These are phyloP conservation scores for Stentor roeselii DNA, from an alignment of 73 alveolate genomes.

Conservation along the genomic window DNA sequence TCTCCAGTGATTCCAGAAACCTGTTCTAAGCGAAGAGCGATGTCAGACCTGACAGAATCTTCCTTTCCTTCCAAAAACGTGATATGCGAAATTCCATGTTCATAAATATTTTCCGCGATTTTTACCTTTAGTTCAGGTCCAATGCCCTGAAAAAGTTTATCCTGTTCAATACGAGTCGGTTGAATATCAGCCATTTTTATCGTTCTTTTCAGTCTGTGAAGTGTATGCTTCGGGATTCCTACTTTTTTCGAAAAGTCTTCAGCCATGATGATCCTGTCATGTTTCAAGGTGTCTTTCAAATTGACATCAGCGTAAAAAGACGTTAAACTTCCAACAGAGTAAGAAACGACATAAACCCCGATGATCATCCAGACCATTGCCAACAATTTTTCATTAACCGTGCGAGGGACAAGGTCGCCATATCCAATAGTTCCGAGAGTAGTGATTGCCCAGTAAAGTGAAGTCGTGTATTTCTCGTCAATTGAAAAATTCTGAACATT, in stretches of 20 bases:
- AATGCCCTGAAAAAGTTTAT: neutral
- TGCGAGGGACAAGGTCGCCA: slow-evolving; percentile 64
- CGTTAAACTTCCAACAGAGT: slow-evolving; percentile 58
- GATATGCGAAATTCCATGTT: neutral
- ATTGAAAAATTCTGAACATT: slow-evolving; percentile 35
- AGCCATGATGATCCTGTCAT: slow-evolving; percentile 36
- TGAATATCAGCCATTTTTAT: too few relatives aligned
- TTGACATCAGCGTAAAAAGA: slow-evolving; percentile 51
- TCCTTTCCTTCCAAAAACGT: neutral
- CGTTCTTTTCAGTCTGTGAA: neutral
- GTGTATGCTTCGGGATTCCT: neutral
- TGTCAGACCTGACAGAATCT: neutral
- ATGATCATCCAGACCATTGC: slow-evolving; percentile 67
- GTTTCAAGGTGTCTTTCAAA: slow-evolving; percentile 32
- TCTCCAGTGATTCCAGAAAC: neutral
- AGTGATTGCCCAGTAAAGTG: slow-evolving; percentile 62
- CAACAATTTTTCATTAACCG: slow-evolving; percentile 45
- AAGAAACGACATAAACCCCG: slow-evolving; percentile 63
- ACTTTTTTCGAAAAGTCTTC: slow-evolving; percentile 46
- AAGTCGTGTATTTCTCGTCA: slow-evolving; percentile 30
- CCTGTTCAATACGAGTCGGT: neutral
- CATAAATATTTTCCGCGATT: neutral
- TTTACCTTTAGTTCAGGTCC: too few relatives aligned
- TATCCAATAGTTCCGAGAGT: slow-evolving; percentile 75
- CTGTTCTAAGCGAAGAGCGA: neutral